Evolutionary conservation across 306 rosid species (phyloP).

Genomic region (Myrica gale): DNA sequence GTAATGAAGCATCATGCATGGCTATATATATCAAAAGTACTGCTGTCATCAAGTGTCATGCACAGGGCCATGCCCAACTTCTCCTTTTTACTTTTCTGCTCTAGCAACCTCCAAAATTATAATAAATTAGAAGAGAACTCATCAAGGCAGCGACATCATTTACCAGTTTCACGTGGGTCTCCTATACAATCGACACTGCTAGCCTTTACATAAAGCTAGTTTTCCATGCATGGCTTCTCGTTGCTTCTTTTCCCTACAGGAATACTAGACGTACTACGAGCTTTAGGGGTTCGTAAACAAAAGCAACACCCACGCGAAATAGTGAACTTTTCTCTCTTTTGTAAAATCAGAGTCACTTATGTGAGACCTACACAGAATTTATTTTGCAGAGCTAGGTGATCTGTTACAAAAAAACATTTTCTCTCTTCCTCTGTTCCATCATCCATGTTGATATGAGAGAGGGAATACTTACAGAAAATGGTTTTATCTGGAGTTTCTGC

Average conservation of each 20-base stretch:
- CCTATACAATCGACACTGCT: slow-evolving; percentile 20
- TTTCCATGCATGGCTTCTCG: slow-evolving; percentile 27
- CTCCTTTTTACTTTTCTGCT: neutral
- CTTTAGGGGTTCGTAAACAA: neutral
- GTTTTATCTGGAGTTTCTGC: neutral
- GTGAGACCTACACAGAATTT: neutral
- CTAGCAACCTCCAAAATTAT: neutral
- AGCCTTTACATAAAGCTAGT: slow-evolving; percentile 23
- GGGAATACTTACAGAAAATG: neutral
- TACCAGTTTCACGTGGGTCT: slow-evolving; percentile 20
- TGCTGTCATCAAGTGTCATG: too few species aligned
- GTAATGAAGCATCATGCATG: slow-evolving; percentile 1
- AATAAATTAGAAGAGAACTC: neutral
- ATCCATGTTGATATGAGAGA: neutral
- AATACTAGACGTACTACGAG: neutral
- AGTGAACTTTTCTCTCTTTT: neutral
- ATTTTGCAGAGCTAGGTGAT: too few species aligned
- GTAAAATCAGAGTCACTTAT: neutral
- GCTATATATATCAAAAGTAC: neutral
- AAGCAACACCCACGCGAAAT: neutral
- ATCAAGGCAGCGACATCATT: neutral
- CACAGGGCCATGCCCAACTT: neutral
- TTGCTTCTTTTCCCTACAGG: slow-evolving; percentile 23
- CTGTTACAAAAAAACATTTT: too few species aligned
- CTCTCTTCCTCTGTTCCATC: too few species aligned